Evolutionary conservation across 2,329 filamentous ascomycete genomes (phyloP), one percentile per base, ranked within the genome.

Genomic region (Paradendryphiella salina): DNA sequence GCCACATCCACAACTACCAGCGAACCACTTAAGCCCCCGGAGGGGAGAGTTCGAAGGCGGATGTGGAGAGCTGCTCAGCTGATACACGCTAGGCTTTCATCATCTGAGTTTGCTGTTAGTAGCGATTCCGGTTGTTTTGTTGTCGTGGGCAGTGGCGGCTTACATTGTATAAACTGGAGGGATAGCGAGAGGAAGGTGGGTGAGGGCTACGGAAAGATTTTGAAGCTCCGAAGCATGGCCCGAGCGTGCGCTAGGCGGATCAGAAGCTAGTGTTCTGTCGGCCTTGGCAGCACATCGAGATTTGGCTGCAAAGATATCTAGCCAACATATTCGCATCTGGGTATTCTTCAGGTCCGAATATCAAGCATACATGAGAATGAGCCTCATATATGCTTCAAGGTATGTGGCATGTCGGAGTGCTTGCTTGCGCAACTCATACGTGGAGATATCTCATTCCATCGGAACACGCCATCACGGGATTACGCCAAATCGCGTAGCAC

Each of bases 131-230:
- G 5, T 2, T 11, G n/a, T 3, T 31, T 26, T 31, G 38, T 28
- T 37, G 31, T 40, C 23, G 8, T 26, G 8, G 23, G 8, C 23
- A 26, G 37, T 44, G 46, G 46, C 14, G 54, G 85, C 91, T 84
- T 81, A 96, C 92, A 80, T 90, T 84, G 87, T 86, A 88, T 95
- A 96, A 95, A 96, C 92, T 90, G 91, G 92, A 96, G 96, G 90
- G 92, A 90, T 93, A 83, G 85, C 87, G 82, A 85, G 76, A 47
- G 70, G 73, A 59, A 59, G 51, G 46, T 50, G 57, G 58, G 54
- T 52, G 35, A 52, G 50, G 52, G 52, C 33, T 46, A 26, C 46
- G 50, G 72, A 62, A 66, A 64, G 58, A 63, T 72, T 70, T 64
- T 81, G 54, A 60, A 60, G 53, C 48, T 49, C 44, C 18, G 39